Evolutionary conservation across 371 early-diverging fungal genomes (phyloP).

Genomic region (Dichotomocladium elegans): DNA sequence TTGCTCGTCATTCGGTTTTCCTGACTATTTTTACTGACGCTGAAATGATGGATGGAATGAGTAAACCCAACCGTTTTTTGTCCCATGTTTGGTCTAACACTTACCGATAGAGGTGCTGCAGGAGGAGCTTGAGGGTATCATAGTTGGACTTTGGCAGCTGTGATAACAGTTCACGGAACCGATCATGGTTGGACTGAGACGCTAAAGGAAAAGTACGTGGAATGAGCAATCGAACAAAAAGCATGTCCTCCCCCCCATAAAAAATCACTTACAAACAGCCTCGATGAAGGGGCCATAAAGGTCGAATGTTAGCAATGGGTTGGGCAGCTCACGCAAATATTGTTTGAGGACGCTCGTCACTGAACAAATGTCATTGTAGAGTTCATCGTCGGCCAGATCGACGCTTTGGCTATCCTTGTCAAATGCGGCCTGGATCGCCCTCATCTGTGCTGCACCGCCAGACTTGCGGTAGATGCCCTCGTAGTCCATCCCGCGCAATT

Average conservation of each 20-base stretch:
- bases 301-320: constrained; percentile 84
- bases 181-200: constrained; percentile 27
- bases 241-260: no score
- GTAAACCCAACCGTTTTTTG: no score
- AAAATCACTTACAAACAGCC: constrained; percentile 45
- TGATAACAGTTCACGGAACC: constrained; percentile 21
- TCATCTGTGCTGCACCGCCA: constrained; percentile 83
- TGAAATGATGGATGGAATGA: no score
- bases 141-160: constrained; percentile 38
- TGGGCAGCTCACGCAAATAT: constrained; percentile 89
- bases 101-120: constrained; percentile 5
- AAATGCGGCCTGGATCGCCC: constrained; percentile 53
- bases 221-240: no score
- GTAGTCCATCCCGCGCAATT: constrained; percentile 69
- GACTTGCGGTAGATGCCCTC: constrained; percentile 95
- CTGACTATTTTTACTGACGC: constrained; percentile 49
- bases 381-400: constrained; percentile 49
- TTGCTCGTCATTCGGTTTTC: constrained; percentile 84
- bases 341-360: constrained; percentile 94
- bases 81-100: no score
- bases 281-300: constrained; percentile 75
- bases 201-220: no score
- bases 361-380: constrained; percentile 68
- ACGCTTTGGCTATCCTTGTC: constrained; percentile 48
- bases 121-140: constrained; percentile 31